phyloP scores from a whole-genome alignment of 225 moss, liverwort and hornwort species.

The Marchantia polymorpha region DNA sequence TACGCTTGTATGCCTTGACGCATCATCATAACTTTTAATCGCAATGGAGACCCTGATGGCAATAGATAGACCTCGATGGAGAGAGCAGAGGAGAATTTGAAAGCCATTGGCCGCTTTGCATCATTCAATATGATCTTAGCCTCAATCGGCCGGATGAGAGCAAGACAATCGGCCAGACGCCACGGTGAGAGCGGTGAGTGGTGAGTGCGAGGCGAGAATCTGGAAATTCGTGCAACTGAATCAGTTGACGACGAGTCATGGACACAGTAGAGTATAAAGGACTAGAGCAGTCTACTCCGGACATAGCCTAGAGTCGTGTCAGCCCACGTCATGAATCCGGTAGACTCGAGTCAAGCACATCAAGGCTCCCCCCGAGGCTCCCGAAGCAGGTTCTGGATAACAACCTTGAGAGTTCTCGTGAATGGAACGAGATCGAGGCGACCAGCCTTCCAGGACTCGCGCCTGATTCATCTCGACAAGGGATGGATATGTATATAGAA shows the following conservation, averaged over 20 bases:
- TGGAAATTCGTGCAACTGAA: constrained; percentile 1
- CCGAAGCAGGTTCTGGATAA: too few relatives aligned
- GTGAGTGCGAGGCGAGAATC: background rate
- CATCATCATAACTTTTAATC: background rate
- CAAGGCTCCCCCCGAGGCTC: too few relatives aligned
- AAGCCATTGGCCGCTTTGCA: background rate
- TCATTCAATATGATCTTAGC: background rate
- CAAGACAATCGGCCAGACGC: background rate
- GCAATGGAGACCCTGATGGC: background rate
- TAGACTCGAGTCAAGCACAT: too few relatives aligned
- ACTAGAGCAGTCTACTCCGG: background rate
- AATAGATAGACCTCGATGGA: background rate
- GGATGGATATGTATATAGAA: too few relatives aligned
- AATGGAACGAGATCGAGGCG: too few relatives aligned
- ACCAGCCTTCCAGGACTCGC: too few relatives aligned
- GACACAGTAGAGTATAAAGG: background rate
- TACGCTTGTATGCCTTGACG: background rate
- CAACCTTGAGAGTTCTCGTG: too few relatives aligned
- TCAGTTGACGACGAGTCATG: background rate
- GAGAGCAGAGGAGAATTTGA: background rate
- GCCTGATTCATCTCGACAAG: too few relatives aligned
- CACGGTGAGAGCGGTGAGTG: too few relatives aligned
- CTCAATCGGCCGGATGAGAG: background rate
- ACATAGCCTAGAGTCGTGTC: background rate
- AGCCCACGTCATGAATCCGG: background rate